Conservation (phyloP, 1,284 basidiomycete species). For the Hymenochaete sp. region DNA sequence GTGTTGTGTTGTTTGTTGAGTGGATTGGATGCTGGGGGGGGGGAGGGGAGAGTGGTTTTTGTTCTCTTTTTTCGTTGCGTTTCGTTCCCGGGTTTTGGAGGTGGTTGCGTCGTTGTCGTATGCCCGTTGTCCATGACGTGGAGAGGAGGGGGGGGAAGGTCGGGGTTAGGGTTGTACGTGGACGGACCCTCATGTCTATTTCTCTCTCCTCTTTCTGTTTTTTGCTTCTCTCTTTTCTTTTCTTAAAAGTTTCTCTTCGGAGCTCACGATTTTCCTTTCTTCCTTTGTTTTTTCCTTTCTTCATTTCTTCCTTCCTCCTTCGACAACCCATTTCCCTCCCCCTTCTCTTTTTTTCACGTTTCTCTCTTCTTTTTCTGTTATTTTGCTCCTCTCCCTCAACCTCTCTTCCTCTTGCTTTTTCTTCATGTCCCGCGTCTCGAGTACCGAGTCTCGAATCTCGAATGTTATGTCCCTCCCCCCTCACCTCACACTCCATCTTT, state of each 20-base stretch:
- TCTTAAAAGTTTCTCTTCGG: too few species aligned
- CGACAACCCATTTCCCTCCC: too few species aligned
- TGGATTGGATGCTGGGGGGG: neutral
- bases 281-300: neutral
- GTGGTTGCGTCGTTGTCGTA: neutral
- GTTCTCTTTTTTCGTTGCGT: neutral
- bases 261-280: neutral
- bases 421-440: too few species aligned
- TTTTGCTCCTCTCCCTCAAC: too few species aligned
- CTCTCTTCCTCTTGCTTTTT: too few species aligned
- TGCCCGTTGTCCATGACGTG: neutral
- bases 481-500: too few species aligned
- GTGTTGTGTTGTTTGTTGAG: conserved; percentile 50
- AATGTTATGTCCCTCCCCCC: too few species aligned
- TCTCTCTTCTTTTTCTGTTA: too few species aligned
- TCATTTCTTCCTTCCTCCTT: too few species aligned
- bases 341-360: too few species aligned
- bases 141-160: neutral
- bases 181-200: neutral
- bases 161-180: neutral
- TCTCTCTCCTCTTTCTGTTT: neutral
- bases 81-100: neutral
- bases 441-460: too few species aligned
- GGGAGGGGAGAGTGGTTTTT: neutral
- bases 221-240: neutral